Base-by-base conservation (phyloP, 139 green algal genomes). In the Raphidocelis subcapitata region DNA sequence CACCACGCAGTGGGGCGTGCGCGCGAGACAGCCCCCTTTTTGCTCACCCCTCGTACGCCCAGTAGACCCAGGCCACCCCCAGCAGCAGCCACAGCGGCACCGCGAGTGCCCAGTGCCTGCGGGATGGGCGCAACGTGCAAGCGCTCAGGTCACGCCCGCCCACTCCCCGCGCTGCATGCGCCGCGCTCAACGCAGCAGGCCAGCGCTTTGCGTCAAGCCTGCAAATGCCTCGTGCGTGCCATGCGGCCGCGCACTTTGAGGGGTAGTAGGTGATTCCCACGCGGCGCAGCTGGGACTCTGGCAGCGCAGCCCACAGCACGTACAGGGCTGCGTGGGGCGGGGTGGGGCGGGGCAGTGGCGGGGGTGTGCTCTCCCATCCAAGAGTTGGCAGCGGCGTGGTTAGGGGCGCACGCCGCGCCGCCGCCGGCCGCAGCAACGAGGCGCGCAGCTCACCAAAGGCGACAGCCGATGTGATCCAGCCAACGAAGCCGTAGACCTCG, bases 221-320 rank as follows among this genome's bases (percentile, higher is more conserved):
- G 4, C n/a, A 61, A 23, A 3, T 28, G 24, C 24, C n/a, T 28
- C 5, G 24, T 54, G n/a, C 23, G 23, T 31, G 31, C 59, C 33
- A 35, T 63, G 31, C 28, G 21, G 15, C 29, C 24, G 28, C 66
- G 44, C 62, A 84, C 82, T 88, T 93, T 69, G 61, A 79, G 0
- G 88, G 88, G 47, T 89, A 93, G 68, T 93, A 93, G 0, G 81
- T 88, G 1, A 93, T 65, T 1, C 88, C 88, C 8, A 73, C n/a
- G 0, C 28, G 35, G 14, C 86, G 62, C 46, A 93, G 70, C 14
- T 72, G 8, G 0, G 3, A 14, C 18, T 85, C 77, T 1, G 88
- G 88, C 1, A 79, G 65, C n/a, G 79, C 82, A 12, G 89, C 83
- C 88, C 88, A 93, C 2, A 83, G 32, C 5, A 86, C n/a, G 52